Conservation (phyloP, 2,329 filamentous ascomycete species). For the Sporothrix protearum region DNA sequence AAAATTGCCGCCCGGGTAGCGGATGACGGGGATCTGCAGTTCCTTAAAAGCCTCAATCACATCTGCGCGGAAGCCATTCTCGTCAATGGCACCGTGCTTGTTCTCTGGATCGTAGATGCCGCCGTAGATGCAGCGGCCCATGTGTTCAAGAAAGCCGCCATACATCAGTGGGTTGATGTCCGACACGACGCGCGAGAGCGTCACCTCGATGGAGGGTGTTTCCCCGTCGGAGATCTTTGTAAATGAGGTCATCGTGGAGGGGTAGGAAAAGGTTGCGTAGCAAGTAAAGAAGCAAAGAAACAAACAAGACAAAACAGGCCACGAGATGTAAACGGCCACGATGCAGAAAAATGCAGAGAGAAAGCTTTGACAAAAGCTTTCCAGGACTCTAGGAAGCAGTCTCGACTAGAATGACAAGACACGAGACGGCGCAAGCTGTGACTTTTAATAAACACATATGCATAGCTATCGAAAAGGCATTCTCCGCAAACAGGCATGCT, state of each 20-base stretch:
- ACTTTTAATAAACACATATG: no score
- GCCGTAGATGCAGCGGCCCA: conserved; percentile 85
- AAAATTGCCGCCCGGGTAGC: conserved; percentile 83
- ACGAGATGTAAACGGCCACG: neutral
- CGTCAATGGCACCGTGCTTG: conserved; percentile 57
- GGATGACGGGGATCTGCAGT: conserved; percentile 69
- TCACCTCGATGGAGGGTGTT: neutral
- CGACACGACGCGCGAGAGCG: conserved; percentile 44
- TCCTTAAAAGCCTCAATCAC: conserved; percentile 71
- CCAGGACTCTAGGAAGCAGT: neutral
- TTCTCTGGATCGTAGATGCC: conserved; percentile 78
- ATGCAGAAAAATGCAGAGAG: neutral
- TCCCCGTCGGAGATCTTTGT: conserved; percentile 5
- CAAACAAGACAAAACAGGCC: neutral
- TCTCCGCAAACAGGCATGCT: neutral
- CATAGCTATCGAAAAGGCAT: no score
- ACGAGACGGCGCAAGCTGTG: neutral
- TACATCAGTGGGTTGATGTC: conserved; percentile 79
- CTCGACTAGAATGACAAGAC: neutral
- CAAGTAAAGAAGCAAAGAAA: neutral
- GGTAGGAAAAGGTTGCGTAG: neutral
- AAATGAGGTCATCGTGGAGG: neutral
- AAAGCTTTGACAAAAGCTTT: neutral
- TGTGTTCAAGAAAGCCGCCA: conserved; percentile 85
- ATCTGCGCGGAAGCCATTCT: conserved; percentile 73